A percentile compares a stretch with the other conserved stretches of the same genome.
Evolutionary conservation across 495 filamentous ascomycete species (phyloP).

Genomic region (Neurospora africana): DNA sequence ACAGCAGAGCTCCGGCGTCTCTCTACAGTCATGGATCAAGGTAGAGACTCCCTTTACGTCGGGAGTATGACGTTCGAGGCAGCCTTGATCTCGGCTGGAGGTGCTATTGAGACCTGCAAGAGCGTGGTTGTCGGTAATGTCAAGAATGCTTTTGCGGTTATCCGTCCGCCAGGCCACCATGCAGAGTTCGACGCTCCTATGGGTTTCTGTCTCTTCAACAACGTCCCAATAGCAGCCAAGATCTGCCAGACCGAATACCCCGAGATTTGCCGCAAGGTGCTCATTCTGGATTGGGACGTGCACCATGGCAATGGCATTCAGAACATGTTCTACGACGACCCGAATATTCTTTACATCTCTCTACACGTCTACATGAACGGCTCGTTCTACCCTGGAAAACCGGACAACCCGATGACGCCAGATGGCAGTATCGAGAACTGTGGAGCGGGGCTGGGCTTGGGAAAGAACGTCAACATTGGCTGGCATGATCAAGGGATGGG

Average conservation of each 20-base stretch:
- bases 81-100: slow-evolving; percentile 76
- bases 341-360: slow-evolving; percentile 92
- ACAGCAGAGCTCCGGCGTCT: slow-evolving; percentile 53
- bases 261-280: slow-evolving; percentile 68
- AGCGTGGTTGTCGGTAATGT: slow-evolving; percentile 68
- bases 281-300: slow-evolving; percentile 93
- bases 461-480: slow-evolving; percentile 91
- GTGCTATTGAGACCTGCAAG: slow-evolving; percentile 88
- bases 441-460: slow-evolving; percentile 61
- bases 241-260: slow-evolving; percentile 70
- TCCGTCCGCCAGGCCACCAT: slow-evolving; percentile 91
- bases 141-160: slow-evolving; percentile 90
- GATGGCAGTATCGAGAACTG: slow-evolving; percentile 67
- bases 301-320: slow-evolving; percentile 93
- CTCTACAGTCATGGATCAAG: slow-evolving; percentile 45
- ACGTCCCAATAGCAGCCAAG: slow-evolving; percentile 80
- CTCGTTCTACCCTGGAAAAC: slow-evolving; percentile 73
- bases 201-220: slow-evolving; percentile 97
- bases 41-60: slow-evolving; percentile 81
- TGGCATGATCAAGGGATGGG: slow-evolving; percentile 91
- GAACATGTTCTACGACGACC: slow-evolving; percentile 87
- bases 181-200: slow-evolving; percentile 74
- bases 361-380: slow-evolving; percentile 81
- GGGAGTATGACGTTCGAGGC: slow-evolving; percentile 71
- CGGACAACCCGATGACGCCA: slow-evolving; percentile 44